Evolutionary conservation across 2,329 filamentous ascomycete species (phyloP).

Genomic region (Fusarium redolens): DNA sequence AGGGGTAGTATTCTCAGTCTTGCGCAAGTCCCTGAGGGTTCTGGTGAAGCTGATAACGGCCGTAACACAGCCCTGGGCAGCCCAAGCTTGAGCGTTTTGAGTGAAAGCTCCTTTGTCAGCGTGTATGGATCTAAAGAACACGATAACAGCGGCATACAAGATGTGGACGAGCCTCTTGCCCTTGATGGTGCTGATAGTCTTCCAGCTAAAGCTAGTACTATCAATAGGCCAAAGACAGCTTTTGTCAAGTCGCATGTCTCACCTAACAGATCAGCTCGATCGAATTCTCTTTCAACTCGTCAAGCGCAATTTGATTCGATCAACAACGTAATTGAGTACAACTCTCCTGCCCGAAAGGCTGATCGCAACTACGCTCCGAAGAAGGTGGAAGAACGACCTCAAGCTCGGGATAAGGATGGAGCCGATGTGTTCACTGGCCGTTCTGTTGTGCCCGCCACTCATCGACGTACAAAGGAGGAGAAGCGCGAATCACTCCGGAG

Average conservation of each 20-base stretch:
- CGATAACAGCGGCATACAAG: constrained; percentile 39
- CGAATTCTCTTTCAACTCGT: constrained; percentile 48
- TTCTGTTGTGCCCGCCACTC: constrained; percentile 29
- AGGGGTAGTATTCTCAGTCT: constrained; percentile 63
- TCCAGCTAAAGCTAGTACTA: constrained; percentile 25
- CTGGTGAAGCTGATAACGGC: constrained; percentile 37
- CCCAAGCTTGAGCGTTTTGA: constrained; percentile 72
- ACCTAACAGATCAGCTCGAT: constrained; percentile 33
- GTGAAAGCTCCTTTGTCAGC: constrained; percentile 75
- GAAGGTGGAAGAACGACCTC: constrained; percentile 48
- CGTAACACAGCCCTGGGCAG: constrained; percentile 59
- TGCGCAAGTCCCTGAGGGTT: constrained; percentile 58
- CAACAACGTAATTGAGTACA: constrained; percentile 57
- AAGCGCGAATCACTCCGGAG: constrained; percentile 61
- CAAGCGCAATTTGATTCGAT: constrained; percentile 58
- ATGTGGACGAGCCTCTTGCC: constrained; percentile 48
- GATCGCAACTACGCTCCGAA: constrained; percentile 51
- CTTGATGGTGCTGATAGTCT: constrained; percentile 44
- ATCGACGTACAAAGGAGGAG: constrained; percentile 54
- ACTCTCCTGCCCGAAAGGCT: constrained; percentile 63
- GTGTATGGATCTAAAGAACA: constrained; percentile 65
- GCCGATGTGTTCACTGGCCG: constrained; percentile 29
- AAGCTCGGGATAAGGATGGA: constrained; percentile 43
- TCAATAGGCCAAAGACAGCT: constrained; percentile 39
- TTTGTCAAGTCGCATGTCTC: constrained; percentile 24